These are phyloP conservation scores for Sarocladium strictum DNA, from an alignment of 2,329 filamentous ascomycete species.

Conservation along the genomic window DNA sequence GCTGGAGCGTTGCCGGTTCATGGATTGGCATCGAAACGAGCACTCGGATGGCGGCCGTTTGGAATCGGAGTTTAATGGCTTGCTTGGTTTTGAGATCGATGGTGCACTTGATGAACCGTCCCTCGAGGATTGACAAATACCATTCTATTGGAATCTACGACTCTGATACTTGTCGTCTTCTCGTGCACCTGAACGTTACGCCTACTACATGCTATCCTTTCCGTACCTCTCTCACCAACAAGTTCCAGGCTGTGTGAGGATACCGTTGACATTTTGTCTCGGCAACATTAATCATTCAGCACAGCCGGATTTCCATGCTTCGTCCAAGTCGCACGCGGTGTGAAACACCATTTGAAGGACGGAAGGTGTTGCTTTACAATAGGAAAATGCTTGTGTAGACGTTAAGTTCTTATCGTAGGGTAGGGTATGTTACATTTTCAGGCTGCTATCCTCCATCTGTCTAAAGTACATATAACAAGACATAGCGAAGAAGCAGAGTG, in stretches of 20 bases:
- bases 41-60: conserved; percentile 36
- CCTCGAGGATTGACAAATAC: conserved; percentile 38
- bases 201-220: no score
- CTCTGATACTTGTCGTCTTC: not conserved
- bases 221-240: no score
- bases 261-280: no score
- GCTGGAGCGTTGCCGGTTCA: not conserved
- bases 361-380: no score
- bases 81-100: conserved; percentile 38
- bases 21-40: conserved; percentile 21
- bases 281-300: no score
- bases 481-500: conserved; percentile 34
- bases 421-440: conserved; percentile 8
- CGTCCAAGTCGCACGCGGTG: no score
- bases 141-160: conserved; percentile 29
- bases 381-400: no score
- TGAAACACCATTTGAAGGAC: no score
- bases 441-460: conserved; percentile 22
- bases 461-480: conserved; percentile 32
- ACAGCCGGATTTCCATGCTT: no score
- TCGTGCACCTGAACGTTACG: no score
- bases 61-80: conserved; percentile 40
- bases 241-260: no score
- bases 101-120: conserved; percentile 35
- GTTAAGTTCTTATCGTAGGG: no score